Percentiles rank a stretch among this genome's conserved stretches.
Evolutionary conservation across 495 filamentous ascomycete genomes (phyloP).

Genomic region (Aspergillus mulundensis): DNA sequence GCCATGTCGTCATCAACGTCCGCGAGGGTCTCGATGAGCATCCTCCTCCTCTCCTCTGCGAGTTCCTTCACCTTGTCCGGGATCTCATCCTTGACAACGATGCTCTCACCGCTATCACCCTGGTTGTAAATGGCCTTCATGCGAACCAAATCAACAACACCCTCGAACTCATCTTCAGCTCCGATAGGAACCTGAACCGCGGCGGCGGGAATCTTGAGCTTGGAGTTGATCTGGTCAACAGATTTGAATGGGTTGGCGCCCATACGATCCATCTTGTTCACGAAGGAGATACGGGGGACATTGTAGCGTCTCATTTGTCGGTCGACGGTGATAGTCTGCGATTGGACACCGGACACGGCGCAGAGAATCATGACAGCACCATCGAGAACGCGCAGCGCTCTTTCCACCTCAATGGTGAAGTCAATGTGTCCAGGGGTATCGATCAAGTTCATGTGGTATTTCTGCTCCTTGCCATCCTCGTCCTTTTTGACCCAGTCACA

Average conservation of each 20-base stretch:
- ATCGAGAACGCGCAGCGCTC: conserved; percentile 91
- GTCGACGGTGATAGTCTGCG: conserved; percentile 97
- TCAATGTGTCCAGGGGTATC: conserved; percentile 99
- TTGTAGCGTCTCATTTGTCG: conserved; percentile 99
- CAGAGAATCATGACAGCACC: conserved; percentile 99
- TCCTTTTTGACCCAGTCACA: conserved; percentile 90
- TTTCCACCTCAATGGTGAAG: conserved; percentile 98
- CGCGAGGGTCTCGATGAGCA: conserved; percentile 90
- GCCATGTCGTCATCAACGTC: conserved; percentile 99
- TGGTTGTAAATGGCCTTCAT: conserved; percentile 95
- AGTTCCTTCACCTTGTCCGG: conserved; percentile 70
- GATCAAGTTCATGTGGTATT: conserved; percentile 97
- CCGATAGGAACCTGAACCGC: conserved; percentile 96
- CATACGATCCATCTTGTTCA: conserved; percentile 99
- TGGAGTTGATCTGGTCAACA: conserved; percentile 93
- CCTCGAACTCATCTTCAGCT: conserved; percentile 84
- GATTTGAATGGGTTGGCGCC: conserved; percentile 98
- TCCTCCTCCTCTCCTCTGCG: conserved; percentile 71
- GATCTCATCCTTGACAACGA: conserved; percentile 72
- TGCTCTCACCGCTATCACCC: conserved; percentile 68
- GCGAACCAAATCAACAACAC: conserved; percentile 86
- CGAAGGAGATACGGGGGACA: conserved; percentile 88
- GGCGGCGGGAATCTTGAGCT: conserved; percentile 86
- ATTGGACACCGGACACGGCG: conserved; percentile 95
- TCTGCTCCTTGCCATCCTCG: conserved; percentile 72